Conservation (phyloP, 1,139 yeast species). For the Protomyces arabidopsidicola region DNA sequence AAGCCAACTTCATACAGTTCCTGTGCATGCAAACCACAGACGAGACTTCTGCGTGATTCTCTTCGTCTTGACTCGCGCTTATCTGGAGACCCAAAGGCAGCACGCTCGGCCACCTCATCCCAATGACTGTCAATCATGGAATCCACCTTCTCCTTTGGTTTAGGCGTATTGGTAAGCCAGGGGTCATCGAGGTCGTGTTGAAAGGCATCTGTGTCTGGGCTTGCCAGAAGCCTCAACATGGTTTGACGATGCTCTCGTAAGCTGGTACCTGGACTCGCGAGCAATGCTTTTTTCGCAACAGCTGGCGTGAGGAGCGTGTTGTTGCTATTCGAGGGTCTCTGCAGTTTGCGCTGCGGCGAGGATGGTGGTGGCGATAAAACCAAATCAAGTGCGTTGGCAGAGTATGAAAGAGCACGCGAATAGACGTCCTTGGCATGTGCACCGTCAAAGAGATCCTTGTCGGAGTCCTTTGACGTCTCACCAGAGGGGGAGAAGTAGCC, state of each 20-base stretch:
- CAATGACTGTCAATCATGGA: conserved; percentile 49
- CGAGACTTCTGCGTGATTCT: conserved; percentile 36
- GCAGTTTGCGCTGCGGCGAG: conserved; percentile 18
- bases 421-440: neutral
- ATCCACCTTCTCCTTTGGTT: conserved; percentile 28
- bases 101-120: conserved; percentile 47
- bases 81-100: conserved; percentile 44
- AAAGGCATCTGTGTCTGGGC: conserved; percentile 34
- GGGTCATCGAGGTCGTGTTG: conserved; percentile 14
- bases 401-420: conserved; percentile 10
- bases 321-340: neutral
- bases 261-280: conserved; percentile 36
- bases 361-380: conserved; percentile 27
- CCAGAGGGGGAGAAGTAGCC: conserved; percentile 16
- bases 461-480: neutral
- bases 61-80: conserved; percentile 39
- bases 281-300: neutral
- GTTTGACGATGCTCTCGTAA: conserved; percentile 36
- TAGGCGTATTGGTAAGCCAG: conserved; percentile 11
- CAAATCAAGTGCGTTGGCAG: conserved; percentile 24
- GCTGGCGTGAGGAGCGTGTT: conserved; percentile 12
- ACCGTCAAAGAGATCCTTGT: neutral
- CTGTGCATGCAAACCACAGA: conserved; percentile 29
- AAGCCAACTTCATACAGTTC: conserved; percentile 29
- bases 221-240: conserved; percentile 43